Conservation (phyloP, 2,329 filamentous ascomycete genomes). For the Talaromyces sp. region DNA sequence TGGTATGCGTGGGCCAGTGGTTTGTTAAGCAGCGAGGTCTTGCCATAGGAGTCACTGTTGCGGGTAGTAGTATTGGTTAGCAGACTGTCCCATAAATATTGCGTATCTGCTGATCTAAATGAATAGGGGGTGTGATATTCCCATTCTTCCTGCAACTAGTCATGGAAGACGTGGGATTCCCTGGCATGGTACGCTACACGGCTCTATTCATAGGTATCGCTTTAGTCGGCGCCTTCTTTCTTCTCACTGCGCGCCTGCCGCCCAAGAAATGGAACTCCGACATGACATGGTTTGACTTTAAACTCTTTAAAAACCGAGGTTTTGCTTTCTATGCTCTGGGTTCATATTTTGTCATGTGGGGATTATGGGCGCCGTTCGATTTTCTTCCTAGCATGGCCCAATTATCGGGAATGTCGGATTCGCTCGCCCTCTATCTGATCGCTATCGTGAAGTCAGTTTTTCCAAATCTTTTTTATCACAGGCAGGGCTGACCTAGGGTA, state of each 20-base stretch:
- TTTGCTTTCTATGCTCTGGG: constrained; percentile 28
- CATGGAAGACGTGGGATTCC: constrained; percentile 21
- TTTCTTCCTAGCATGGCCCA: constrained; percentile 23
- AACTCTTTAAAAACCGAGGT: constrained; percentile 23
- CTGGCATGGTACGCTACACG: constrained; percentile 23
- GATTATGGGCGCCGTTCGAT: constrained; percentile 26
- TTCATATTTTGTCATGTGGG: constrained; percentile 27
- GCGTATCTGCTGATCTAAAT: background rate
- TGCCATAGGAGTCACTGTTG: constrained; percentile 53
- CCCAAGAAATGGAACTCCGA: constrained; percentile 28
- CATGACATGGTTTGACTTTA: constrained; percentile 26
- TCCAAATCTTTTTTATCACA: background rate
- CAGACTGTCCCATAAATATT: background rate
- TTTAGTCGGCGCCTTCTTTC: constrained; percentile 19
- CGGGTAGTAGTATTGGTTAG: constrained; percentile 33
- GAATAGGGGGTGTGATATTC: constrained; percentile 23
- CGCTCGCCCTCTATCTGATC: constrained; percentile 25
- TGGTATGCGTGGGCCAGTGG: constrained; percentile 43
- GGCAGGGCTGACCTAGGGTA: background rate
- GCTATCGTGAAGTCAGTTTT: constrained; percentile 26
- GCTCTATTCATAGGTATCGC: constrained; percentile 23
- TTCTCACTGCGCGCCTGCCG: constrained; percentile 27
- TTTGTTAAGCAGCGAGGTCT: constrained; percentile 52
- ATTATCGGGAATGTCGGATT: constrained; percentile 20
- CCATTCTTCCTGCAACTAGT: constrained; percentile 24